These are phyloP conservation scores for Myxozyma melibiosi DNA, from an alignment of 805 yeast genomes.

Conservation along the genomic window DNA sequence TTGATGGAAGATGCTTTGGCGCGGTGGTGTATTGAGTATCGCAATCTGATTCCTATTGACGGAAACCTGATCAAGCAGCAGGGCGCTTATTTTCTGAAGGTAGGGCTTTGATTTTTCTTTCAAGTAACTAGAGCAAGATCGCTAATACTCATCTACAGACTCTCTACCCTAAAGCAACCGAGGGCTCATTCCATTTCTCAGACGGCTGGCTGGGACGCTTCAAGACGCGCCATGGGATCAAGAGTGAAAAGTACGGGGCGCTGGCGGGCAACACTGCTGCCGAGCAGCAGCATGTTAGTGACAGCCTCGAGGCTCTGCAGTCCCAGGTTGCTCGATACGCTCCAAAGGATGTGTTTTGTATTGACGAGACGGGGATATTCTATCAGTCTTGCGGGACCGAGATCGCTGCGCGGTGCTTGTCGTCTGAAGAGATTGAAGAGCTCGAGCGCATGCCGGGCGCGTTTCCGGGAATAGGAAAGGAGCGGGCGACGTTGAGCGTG, in stretches of 20 bases:
- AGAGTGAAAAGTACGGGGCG: background rate
- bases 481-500: slow-evolving; percentile 16
- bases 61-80: slow-evolving; percentile 26
- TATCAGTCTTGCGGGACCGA: slow-evolving; percentile 21
- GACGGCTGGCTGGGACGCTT: slow-evolving; percentile 33
- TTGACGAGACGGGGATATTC: slow-evolving; percentile 25
- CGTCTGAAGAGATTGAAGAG: background rate
- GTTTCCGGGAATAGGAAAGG: slow-evolving; percentile 10
- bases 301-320: slow-evolving; percentile 17
- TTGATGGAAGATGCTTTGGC: slow-evolving; percentile 32
- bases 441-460: background rate
- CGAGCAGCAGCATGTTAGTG: slow-evolving; percentile 8
- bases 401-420: background rate
- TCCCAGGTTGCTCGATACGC: slow-evolving; percentile 21
- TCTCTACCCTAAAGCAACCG: slow-evolving; percentile 21
- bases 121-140: too few species aligned
- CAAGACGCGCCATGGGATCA: slow-evolving; percentile 25
- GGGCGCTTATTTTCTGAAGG: slow-evolving; percentile 23
- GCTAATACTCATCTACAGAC: background rate
- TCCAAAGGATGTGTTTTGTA: slow-evolving; percentile 21
- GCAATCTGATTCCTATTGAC: slow-evolving; percentile 22
- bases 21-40: slow-evolving; percentile 28
- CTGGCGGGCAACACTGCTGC: background rate
- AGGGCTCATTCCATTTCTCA: slow-evolving; percentile 27
- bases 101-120: background rate